phyloP scores from a whole-genome alignment of 495 filamentous ascomycete species.

The Tuber borchii region DNA sequence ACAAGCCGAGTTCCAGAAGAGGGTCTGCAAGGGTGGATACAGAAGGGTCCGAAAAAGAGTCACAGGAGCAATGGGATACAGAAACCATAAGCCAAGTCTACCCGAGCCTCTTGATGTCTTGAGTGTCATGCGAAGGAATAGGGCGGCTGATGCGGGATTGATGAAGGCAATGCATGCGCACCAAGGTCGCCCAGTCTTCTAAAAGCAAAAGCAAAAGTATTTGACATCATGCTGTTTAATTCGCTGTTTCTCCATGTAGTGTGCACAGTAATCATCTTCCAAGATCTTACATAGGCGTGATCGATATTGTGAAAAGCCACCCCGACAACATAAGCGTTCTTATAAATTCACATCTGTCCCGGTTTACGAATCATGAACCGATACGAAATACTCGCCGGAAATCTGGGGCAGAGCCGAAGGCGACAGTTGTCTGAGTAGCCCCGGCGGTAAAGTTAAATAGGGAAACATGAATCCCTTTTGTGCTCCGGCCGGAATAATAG shows the following conservation, averaged over 20 bases:
- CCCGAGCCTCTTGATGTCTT: constrained; percentile 9
- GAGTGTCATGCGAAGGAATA: constrained; percentile 1
- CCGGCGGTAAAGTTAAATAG: constrained; percentile 23
- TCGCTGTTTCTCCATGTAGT: background rate
- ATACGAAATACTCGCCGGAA: constrained; percentile 16
- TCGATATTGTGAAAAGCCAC: constrained; percentile 17
- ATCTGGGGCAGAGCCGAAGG: constrained; percentile 18
- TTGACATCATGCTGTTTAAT: background rate
- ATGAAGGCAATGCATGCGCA: constrained; percentile 7
- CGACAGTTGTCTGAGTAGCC: constrained; percentile 11
- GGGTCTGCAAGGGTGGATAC: background rate
- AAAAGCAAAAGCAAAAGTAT: background rate
- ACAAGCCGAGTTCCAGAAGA: background rate
- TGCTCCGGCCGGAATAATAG: constrained; percentile 53
- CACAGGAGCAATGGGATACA: background rate
- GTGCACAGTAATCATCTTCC: background rate
- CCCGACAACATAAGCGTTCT: constrained; percentile 5
- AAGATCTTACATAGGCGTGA: constrained; percentile 11
- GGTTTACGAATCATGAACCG: constrained; percentile 30
- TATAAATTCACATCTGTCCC: constrained; percentile 20
- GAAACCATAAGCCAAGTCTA: background rate
- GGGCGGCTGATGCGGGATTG: constrained; percentile 5
- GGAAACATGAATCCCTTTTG: constrained; percentile 38
- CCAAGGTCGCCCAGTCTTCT: background rate
- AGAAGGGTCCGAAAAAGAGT: background rate